Base-by-base conservation (phyloP, 2,329 filamentous ascomycete genomes). In the Diaporthe sp. region DNA sequence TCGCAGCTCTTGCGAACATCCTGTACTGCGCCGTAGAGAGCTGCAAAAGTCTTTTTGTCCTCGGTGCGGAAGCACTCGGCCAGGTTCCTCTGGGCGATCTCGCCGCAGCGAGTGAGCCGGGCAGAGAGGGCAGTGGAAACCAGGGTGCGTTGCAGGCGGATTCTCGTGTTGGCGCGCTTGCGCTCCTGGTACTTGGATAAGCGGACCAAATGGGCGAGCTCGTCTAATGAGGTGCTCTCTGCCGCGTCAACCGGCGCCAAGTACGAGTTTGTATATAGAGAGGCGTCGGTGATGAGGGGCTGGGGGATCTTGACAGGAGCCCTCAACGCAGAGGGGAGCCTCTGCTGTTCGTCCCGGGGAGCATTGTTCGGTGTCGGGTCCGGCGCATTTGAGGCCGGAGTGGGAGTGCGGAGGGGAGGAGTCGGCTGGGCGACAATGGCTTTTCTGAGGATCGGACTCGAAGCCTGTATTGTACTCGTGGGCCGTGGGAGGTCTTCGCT, bases 131-230 rank as follows among this genome's bases (percentile, higher is more conserved):
- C 94, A 58, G 93, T 94, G 28, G 93, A 94, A 72, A 96, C 90
- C 77, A 96, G 87, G 81, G 91, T 94, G 81, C 93, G 89, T 82
- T 95, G 93, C 72, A 97, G 88, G 75, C 94, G 92, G 78, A 94
- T 88, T 79, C 94, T 90, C 61, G 92, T 94, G 81, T 93, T 92
- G 78, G 90, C 88, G 85, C 94, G 91, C 87, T 94, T 94, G 87
- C 93, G 93, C 87, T 95, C 93, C 85, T 96, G 94, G 83, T 95
- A 95, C 81, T 92, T 94, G 82, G 94, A 94, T 77, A 95, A 87
- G 77, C 94, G 92, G 78, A 95, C 93, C 80, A 96, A 85, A 83
- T 95, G 94, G 71, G 94, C 94, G 79, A 96, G 90, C 84, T 96
- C 94, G 81, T 94, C 92, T 77, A 96, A 87, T 20, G 92, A 93